Evolutionary conservation across 176 grass and related monocot species (phyloP), one percentile per base, ranked within the genome.

Genomic region (Musa itinerans): DNA sequence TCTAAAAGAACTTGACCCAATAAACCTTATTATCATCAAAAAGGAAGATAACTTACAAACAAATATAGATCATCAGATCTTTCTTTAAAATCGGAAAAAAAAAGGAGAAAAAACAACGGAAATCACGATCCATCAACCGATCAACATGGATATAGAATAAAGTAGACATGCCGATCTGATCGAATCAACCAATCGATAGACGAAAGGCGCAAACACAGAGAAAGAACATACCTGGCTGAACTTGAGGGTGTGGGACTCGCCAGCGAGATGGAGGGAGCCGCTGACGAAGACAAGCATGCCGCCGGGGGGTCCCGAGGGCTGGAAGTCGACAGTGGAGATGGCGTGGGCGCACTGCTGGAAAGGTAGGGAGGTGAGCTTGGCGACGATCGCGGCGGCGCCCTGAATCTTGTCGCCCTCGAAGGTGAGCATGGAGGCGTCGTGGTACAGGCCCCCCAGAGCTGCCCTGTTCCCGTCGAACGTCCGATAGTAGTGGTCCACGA

Each of bases 251-350:
- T 75, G 54, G 11, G 22, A 13, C 53, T 75, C 73, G 73, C 73
- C 73, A 16, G 54, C 54, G 53, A 75, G 73, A 15, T 75, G 73
- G 54, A 75, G 73, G 73, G 73, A 75, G 23, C 73, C 73, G 25
- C 54, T 58, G 73, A 75, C 73, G 73, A 75, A 75, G 73, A 75
- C 73, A 26, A 75, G 54, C 25, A 75, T 75, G 16, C 73, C 73
- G 6, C 73, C 73, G 2, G 25, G 54, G 24, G 72, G 72, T 1
- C 73, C 73, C 54, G 73, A 75, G 53, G 73, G 73, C 54, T 75
- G 73, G 27, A 24, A 75, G 54, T 75, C 73, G 73, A 75, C 13
- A 8, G 73, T 75, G 73, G 54, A 75, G 54, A 75, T 43, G 16
- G 9, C 14, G 25, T 75, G 73, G 15, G 25, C 54, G 53, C 73